Base-by-base conservation (phyloP, 179 eudicot genomes). In the Spergularia azorica region DNA sequence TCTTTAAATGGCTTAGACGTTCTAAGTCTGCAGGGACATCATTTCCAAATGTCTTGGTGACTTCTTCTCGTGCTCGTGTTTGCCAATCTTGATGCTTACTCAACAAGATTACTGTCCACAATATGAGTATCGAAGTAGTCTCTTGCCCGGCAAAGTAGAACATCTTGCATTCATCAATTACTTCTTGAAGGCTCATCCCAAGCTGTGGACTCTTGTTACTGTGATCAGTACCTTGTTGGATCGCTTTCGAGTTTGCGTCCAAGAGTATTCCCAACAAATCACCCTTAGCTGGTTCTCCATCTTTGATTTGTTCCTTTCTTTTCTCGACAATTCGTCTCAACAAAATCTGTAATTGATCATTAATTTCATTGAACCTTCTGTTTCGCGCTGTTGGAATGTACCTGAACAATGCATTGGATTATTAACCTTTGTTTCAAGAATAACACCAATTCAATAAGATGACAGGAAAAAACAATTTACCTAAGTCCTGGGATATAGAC, bases 131-230 rank as follows among this genome's bases (percentile, higher is more conserved):
- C 1, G 83, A 81, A 55, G 83, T 81, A 26, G 77, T 76, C 58
- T 81, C 83, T 66, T 82, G 82, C 43, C 84, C 84, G 4, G 79
- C 81, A 41, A 78, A 74, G 74, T 78, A 82, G 74, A 82, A 82
- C n/a, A 79, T 18, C 63, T 79, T 82, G 56, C 85, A 82, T 20
- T 82, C 82, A 39, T 82, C 79, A 58, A 78, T 75, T 8, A 82
- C 82, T 72, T 82, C 85, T 69, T 75, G 43, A 16, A 65, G 72
- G 13, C 63, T 75, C 76, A 82, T 70, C 43, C 82, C 78, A 13
- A 18, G 43, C 20, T 59, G 54, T 13, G 0, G 50, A 4, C 39
- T 51, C 50, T 74, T 75, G 17, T 15, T 51, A 17, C 39, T 32
- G 60, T 36, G 39, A 36, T 72, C 69, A 62, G 20, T 48, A 39